Evolutionary conservation across 805 yeast species (phyloP).

Genomic region (Teunomyces kruisii): DNA sequence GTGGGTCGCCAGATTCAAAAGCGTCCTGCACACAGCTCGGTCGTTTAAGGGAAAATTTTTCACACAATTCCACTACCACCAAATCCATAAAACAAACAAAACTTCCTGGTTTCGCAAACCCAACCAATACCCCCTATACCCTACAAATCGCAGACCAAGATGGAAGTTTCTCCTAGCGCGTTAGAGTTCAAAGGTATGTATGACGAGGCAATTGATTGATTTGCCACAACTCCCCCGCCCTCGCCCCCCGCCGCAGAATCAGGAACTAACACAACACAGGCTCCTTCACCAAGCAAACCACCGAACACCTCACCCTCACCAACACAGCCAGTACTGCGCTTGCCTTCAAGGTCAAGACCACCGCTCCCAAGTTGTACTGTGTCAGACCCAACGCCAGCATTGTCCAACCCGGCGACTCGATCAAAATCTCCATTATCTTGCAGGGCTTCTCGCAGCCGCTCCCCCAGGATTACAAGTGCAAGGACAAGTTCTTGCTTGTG

Average conservation of each 20-base stretch:
- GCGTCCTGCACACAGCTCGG: not conserved
- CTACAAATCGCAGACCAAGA: conserved; percentile 15
- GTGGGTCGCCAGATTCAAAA: too few relatives aligned
- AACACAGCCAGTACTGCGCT: conserved; percentile 56
- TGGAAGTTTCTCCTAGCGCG: conserved; percentile 71
- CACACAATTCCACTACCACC: not conserved
- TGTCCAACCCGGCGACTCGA: conserved; percentile 68
- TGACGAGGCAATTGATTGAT: not conserved
- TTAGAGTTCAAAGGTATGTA: conserved; percentile 79
- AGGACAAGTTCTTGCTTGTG: conserved; percentile 89
- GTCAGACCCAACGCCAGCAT: conserved; percentile 93
- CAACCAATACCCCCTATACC: not conserved
- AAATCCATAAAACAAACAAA: not conserved
- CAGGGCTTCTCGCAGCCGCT: conserved; percentile 83
- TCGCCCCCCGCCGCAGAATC: not conserved
- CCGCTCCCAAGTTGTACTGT: conserved; percentile 94
- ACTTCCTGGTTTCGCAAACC: not conserved
- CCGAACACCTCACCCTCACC: conserved; percentile 57
- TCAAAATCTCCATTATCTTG: conserved; percentile 77
- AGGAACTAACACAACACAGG: conserved; percentile 40
- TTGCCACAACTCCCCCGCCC: not conserved
- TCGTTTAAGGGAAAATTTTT: not conserved
- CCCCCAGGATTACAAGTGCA: conserved; percentile 69
- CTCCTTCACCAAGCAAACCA: conserved; percentile 70
- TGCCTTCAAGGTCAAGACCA: conserved; percentile 96